These are phyloP conservation scores for Knoxdaviesia proteae DNA, from an alignment of 2,329 filamentous ascomycete genomes.

Conservation along the genomic window DNA sequence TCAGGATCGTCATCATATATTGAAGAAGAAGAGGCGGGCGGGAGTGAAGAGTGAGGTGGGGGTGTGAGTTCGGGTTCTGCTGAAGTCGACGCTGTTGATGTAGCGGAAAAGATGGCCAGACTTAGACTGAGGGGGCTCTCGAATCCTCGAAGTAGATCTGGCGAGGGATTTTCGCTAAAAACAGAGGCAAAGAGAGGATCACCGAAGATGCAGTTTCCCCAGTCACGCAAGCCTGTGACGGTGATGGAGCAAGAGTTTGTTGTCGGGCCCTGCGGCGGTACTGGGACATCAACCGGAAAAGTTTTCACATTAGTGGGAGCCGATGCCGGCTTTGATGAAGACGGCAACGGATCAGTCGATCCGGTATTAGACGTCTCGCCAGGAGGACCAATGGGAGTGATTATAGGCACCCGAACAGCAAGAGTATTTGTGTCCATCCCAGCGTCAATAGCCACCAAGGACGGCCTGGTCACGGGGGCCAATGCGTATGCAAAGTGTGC, in stretches of 20 bases:
- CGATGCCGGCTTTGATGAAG: neutral
- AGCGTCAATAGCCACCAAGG: conserved; percentile 33
- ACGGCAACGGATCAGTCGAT: neutral
- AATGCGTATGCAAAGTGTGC: conserved; percentile 25
- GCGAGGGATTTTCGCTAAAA: conserved; percentile 22
- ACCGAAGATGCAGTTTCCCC: conserved; percentile 37
- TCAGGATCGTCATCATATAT: conserved; percentile 20
- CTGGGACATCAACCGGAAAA: neutral
- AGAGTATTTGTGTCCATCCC: conserved; percentile 28
- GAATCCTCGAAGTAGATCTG: conserved; percentile 27
- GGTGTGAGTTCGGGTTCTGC: neutral
- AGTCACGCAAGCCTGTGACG: conserved; percentile 33
- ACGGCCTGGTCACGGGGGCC: conserved; percentile 27
- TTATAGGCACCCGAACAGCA: conserved; percentile 10
- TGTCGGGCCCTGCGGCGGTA: too few species aligned
- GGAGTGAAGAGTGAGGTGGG: neutral
- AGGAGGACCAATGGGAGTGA: too few species aligned
- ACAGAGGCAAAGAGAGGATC: conserved; percentile 32
- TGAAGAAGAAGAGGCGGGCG: conserved; percentile 1
- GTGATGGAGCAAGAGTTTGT: conserved; percentile 7
- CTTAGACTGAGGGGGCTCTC: conserved; percentile 6
- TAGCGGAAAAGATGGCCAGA: too few species aligned
- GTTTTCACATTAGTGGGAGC: neutral
- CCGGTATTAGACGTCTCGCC: neutral
- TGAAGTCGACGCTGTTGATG: too few species aligned